phyloP scores from a whole-genome alignment of 495 filamentous ascomycete species.

The Penicillium argentinense region DNA sequence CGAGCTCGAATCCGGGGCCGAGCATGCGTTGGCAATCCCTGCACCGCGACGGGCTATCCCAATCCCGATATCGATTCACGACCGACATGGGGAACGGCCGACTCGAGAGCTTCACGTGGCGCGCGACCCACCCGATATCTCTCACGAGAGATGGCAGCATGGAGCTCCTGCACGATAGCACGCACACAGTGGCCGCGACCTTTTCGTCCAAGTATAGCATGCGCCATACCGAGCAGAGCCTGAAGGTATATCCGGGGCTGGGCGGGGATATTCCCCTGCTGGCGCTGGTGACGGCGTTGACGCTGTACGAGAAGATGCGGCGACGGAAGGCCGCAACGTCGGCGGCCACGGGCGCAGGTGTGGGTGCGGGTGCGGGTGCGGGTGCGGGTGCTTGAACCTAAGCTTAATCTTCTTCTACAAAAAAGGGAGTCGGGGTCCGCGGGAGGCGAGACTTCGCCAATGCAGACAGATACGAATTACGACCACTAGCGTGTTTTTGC shows the following conservation, averaged over 20 bases:
- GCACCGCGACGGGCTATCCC: constrained; percentile 17
- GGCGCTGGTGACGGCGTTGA: constrained; percentile 23
- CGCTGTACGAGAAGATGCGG: constrained; percentile 17
- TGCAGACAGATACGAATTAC: constrained; percentile 1
- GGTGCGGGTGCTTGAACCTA: not conserved
- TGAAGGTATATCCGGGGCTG: too few relatives aligned
- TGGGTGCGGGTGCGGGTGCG: constrained; percentile 4
- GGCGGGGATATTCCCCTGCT: too few relatives aligned
- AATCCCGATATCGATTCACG: constrained; percentile 27
- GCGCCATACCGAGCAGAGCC: too few relatives aligned
- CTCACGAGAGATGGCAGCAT: constrained; percentile 18
- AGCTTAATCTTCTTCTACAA: not conserved
- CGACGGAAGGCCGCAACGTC: constrained; percentile 1
- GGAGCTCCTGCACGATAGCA: constrained; percentile 29
- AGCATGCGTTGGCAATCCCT: constrained; percentile 32
- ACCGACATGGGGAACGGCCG: constrained; percentile 12
- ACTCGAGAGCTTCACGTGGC: constrained; percentile 31
- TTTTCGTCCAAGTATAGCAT: too few relatives aligned
- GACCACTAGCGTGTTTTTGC: constrained; percentile 1
- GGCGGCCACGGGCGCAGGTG: constrained; percentile 5
- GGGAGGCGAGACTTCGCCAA: too few relatives aligned
- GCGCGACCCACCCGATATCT: constrained; percentile 30
- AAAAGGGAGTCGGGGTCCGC: not conserved
- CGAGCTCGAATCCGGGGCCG: not conserved
- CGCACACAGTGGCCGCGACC: constrained; percentile 25